Percentiles rank a stretch among this genome's conserved stretches.
These are phyloP conservation scores for Neurospora sp. DNA, from an alignment of 495 filamentous ascomycete genomes.

Conservation along the genomic window DNA sequence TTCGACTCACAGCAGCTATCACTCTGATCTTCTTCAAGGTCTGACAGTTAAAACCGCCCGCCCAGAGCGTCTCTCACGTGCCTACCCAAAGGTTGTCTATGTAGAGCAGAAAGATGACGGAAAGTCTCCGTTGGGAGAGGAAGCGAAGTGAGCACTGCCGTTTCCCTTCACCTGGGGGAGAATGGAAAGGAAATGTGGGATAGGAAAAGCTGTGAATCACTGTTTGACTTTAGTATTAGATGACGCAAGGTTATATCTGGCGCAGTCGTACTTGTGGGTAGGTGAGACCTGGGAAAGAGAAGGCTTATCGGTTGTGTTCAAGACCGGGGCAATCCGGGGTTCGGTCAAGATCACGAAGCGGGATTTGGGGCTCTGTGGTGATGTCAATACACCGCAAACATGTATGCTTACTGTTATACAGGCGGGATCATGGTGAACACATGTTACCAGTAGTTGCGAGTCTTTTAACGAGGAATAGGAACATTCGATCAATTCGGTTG, in stretches of 20 bases:
- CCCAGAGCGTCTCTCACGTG: constrained; percentile 9
- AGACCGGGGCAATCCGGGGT: neutral
- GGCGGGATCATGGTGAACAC: neutral
- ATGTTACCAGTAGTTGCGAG: neutral
- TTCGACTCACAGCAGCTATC: neutral
- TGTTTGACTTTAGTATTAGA: neutral
- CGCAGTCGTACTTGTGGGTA: neutral
- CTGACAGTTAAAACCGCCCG: neutral
- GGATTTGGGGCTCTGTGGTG: neutral
- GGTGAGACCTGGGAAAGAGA: neutral
- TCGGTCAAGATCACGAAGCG: neutral
- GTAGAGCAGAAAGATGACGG: neutral
- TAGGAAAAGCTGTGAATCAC: neutral
- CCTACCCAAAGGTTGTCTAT: constrained; percentile 6
- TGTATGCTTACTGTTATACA: neutral
- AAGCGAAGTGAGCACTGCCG: neutral
- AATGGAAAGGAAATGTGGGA: neutral
- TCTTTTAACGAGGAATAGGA: neutral
- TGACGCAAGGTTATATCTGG: neutral
- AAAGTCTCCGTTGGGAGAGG: neutral
- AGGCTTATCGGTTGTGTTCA: neutral
- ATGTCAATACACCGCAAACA: neutral
- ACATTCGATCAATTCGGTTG: neutral
- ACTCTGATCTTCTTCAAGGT: neutral
- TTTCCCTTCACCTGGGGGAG: neutral